phyloP scores from a whole-genome alignment of 495 filamentous ascomycete species.

The Penicillium bialowiezense region DNA sequence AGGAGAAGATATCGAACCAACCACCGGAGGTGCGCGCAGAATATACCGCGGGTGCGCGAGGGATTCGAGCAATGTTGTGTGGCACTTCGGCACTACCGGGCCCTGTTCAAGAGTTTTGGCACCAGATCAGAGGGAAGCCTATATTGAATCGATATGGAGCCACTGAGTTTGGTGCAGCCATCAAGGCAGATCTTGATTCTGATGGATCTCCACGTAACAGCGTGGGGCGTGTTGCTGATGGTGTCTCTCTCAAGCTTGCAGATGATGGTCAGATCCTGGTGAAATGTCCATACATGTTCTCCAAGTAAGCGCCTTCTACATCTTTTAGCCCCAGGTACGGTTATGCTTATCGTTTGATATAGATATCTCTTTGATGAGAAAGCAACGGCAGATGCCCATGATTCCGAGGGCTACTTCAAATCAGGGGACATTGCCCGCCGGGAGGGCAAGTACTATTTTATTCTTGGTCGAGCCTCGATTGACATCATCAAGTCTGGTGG shows the following conservation, averaged over 20 bases:
- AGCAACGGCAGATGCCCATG: conserved; percentile 33
- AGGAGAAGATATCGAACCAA: conserved; percentile 25
- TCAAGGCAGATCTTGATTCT: conserved; percentile 37
- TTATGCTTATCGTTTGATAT: no score
- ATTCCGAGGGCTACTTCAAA: conserved; percentile 43
- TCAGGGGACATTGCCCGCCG: conserved; percentile 47
- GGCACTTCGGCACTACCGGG: conserved; percentile 46
- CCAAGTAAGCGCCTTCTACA: conserved; percentile 31
- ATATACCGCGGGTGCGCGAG: conserved; percentile 38
- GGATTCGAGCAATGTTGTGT: conserved; percentile 42
- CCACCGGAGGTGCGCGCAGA: conserved; percentile 18
- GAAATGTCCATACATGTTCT: conserved; percentile 46
- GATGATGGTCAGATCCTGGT: conserved; percentile 34
- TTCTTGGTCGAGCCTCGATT: conserved; percentile 44
- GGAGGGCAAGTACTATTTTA: conserved; percentile 47
- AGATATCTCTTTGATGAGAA: conserved; percentile 44
- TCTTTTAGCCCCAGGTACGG: no score
- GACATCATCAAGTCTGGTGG: conserved; percentile 47
- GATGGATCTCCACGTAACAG: conserved; percentile 29
- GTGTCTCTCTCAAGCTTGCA: conserved; percentile 36
- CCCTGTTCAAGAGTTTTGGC: conserved; percentile 47
- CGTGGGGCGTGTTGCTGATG: conserved; percentile 42
- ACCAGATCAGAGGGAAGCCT: conserved; percentile 31
- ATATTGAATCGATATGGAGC: conserved; percentile 47
- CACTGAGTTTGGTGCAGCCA: conserved; percentile 47